Evolutionary conservation across 139 green algal genomes (phyloP).

Genomic region (Chlamydomonas eustigma): DNA sequence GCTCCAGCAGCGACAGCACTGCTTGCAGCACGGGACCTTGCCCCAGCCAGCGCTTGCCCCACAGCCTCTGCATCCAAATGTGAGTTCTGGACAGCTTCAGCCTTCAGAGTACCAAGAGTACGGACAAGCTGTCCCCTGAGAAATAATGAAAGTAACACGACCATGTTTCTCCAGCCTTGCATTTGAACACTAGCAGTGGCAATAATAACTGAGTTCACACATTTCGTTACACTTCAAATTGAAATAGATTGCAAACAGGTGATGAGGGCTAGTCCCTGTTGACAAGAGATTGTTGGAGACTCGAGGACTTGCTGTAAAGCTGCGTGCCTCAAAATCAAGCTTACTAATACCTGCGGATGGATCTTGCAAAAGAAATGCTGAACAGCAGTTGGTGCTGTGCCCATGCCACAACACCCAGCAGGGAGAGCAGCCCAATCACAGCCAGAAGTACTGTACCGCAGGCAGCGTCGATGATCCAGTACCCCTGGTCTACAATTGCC

Average conservation of each 20-base stretch:
- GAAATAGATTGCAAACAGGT: neutral
- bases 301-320: neutral
- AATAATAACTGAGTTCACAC: neutral
- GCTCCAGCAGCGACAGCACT: too few species aligned
- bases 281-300: neutral
- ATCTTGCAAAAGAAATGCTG: slow-evolving; percentile 4
- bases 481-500: slow-evolving; percentile 25
- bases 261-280: neutral
- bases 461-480: neutral
- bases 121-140: neutral
- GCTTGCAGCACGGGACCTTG: neutral
- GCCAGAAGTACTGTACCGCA: slow-evolving; percentile 18
- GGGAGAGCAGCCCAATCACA: slow-evolving; percentile 15
- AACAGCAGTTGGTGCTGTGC: slow-evolving; percentile 27
- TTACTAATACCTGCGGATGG: neutral
- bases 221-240: neutral
- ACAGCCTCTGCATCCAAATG: neutral
- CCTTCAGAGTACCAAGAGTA: neutral
- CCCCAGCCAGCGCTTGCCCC: neutral
- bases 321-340: neutral
- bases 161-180: neutral
- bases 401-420: slow-evolving; percentile 22
- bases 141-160: neutral
- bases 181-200: neutral
- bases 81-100: neutral